These are phyloP conservation scores for Dothidotthia symphoricarpi DNA, from an alignment of 2,329 filamentous ascomycete genomes.

Conservation along the genomic window DNA sequence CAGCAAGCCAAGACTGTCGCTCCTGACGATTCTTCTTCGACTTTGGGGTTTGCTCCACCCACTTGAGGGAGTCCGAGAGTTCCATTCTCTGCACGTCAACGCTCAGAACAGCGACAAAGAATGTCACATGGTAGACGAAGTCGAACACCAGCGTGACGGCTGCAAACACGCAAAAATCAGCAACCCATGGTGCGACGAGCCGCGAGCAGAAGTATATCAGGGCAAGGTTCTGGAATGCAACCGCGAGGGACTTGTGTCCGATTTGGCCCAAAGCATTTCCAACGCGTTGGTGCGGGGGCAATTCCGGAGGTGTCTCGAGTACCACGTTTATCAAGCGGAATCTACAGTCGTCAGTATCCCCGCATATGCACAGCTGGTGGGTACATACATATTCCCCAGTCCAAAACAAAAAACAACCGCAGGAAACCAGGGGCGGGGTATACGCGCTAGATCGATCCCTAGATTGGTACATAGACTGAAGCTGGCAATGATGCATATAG, in stretches of 20 bases:
- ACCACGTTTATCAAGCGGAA: conserved; percentile 76
- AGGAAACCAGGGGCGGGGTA: conserved; percentile 72
- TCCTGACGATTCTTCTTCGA: conserved; percentile 51
- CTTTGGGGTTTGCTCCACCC: conserved; percentile 33
- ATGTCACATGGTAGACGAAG: conserved; percentile 74
- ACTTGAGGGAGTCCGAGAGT: conserved; percentile 66
- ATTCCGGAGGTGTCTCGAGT: conserved; percentile 67
- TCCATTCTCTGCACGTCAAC: conserved; percentile 76
- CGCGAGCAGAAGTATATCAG: conserved; percentile 66
- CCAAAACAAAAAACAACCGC: conserved; percentile 75
- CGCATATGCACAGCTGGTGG: neutral
- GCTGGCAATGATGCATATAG: conserved; percentile 72
- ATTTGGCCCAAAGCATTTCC: conserved; percentile 73
- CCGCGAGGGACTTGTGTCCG: conserved; percentile 66
- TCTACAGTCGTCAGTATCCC: conserved; percentile 29
- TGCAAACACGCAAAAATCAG: conserved; percentile 73
- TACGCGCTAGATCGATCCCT: conserved; percentile 70
- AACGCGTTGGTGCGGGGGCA: conserved; percentile 67
- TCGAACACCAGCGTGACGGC: conserved; percentile 74
- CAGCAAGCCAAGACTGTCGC: conserved; percentile 58
- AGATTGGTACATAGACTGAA: conserved; percentile 76
- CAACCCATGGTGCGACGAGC: conserved; percentile 67
- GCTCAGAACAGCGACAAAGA: conserved; percentile 75
- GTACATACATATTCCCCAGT: conserved; percentile 65
- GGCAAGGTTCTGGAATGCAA: conserved; percentile 66